phyloP scores from a whole-genome alignment of 2,329 filamentous ascomycete species.

The Colletotrichum sp. region DNA sequence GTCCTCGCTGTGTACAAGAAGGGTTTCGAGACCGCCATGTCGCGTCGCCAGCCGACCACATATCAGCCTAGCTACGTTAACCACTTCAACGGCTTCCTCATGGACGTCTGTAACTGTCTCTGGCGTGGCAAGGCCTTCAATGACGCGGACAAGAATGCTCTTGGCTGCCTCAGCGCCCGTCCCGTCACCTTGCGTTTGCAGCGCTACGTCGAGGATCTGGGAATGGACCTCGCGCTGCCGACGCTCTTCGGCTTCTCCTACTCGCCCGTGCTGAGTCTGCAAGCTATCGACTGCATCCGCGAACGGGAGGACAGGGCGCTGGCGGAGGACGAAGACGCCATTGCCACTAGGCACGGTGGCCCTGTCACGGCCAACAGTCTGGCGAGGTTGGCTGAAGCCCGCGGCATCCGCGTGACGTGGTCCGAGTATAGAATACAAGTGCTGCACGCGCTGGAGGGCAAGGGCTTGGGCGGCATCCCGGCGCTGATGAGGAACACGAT shows the following conservation, averaged over 20 bases:
- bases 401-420: slow-evolving; percentile 73
- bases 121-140: slow-evolving; percentile 80
- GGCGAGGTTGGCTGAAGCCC: slow-evolving; percentile 63
- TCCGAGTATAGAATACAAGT: slow-evolving; percentile 78
- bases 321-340: slow-evolving; percentile 36
- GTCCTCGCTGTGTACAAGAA: slow-evolving; percentile 76
- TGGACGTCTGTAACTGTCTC: slow-evolving; percentile 85
- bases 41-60: slow-evolving; percentile 30
- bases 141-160: slow-evolving; percentile 65
- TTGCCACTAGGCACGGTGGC: slow-evolving; percentile 62
- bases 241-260: slow-evolving; percentile 64
- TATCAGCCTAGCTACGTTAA: slow-evolving; percentile 68
- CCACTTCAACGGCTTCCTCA: slow-evolving; percentile 81
- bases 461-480: slow-evolving; percentile 69
- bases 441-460: slow-evolving; percentile 68
- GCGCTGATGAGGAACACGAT: slow-evolving; percentile 82
- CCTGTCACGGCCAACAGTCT: slow-evolving; percentile 75
- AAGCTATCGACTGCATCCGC: slow-evolving; percentile 60
- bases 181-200: slow-evolving; percentile 50
- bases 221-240: slow-evolving; percentile 50
- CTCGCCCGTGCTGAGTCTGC: slow-evolving; percentile 61
- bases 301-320: slow-evolving; percentile 62
- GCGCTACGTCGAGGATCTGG: slow-evolving; percentile 53
- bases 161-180: slow-evolving; percentile 56
- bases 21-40: slow-evolving; percentile 71